Conservation (phyloP, 108 stramenopile genomes). For the Chaetoceros muelleri region DNA sequence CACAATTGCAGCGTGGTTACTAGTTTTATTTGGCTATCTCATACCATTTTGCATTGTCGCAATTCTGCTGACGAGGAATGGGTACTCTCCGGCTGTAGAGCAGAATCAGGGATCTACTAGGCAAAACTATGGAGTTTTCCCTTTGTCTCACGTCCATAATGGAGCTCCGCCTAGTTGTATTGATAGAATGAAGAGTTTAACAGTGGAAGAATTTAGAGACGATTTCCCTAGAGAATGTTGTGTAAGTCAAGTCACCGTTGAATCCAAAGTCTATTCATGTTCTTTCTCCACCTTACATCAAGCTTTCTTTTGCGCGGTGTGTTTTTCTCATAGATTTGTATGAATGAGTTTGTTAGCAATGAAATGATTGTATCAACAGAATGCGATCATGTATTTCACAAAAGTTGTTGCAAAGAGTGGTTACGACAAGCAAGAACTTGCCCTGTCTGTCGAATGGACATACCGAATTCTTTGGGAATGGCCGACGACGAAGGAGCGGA, state of each 20-base stretch:
- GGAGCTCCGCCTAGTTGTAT: conserved; percentile 45
- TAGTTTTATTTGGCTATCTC: conserved; percentile 47
- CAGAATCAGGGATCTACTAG: conserved; percentile 12
- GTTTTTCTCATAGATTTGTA: conserved; percentile 40
- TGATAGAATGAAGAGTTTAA: conserved; percentile 25
- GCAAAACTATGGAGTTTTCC: conserved; percentile 32
- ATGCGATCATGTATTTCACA: conserved; percentile 71
- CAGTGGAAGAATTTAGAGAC: conserved; percentile 30
- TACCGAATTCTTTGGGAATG: conserved; percentile 24
- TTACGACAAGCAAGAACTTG: conserved; percentile 54
- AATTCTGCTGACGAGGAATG: conserved; percentile 49
- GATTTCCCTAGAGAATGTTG: conserved; percentile 52
- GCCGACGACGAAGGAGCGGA: conserved; percentile 10
- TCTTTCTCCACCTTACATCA: not conserved
- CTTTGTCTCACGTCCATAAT: conserved; percentile 26
- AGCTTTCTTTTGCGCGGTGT: not conserved
- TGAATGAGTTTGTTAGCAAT: conserved; percentile 37
- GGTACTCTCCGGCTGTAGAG: conserved; percentile 42
- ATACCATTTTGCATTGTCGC: conserved; percentile 51
- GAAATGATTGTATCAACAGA: conserved; percentile 55
- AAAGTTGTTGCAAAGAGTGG: conserved; percentile 61
- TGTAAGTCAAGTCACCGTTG: conserved; percentile 11
- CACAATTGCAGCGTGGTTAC: conserved; percentile 48
- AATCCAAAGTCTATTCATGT: not conserved
- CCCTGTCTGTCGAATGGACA: conserved; percentile 54